phyloP scores from a whole-genome alignment of 1,284 basidiomycete species.

The Fomitopsis schrenkii region DNA sequence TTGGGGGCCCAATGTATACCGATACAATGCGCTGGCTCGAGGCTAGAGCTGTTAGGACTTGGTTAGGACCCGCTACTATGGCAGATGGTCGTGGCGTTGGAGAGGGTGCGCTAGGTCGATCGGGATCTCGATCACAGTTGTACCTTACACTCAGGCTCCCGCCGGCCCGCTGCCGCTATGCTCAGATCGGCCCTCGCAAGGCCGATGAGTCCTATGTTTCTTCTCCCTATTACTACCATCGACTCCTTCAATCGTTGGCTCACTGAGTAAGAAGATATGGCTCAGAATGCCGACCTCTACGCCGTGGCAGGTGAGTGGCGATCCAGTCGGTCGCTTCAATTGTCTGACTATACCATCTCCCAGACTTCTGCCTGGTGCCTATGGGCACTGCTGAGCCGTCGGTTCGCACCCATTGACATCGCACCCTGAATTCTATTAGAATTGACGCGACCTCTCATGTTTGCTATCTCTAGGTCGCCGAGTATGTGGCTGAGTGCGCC shows the following conservation, averaged over 20 bases:
- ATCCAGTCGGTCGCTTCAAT: neutral
- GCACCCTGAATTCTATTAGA: neutral
- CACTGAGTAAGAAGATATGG: neutral
- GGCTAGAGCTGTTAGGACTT: no score
- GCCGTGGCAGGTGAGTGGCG: constrained; percentile 52
- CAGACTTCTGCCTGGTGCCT: constrained; percentile 83
- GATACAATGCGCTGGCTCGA: neutral
- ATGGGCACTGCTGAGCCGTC: constrained; percentile 73
- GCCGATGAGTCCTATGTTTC: no score
- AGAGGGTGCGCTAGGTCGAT: neutral
- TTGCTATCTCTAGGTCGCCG: constrained; percentile 46
- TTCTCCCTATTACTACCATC: neutral
- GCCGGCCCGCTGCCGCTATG: no score
- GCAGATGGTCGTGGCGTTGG: neutral
- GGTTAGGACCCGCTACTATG: neutral
- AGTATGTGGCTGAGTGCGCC: constrained; percentile 76
- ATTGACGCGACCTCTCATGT: neutral
- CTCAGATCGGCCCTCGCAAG: no score
- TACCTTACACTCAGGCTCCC: neutral
- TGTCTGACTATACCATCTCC: neutral
- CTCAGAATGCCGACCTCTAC: constrained; percentile 41
- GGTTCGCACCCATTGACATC: constrained; percentile 33
- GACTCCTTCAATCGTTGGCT: neutral
- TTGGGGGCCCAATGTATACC: neutral
- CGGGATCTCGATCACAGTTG: neutral